A percentile compares a stretch with the other conserved stretches of the same genome.
Evolutionary conservation across 345 rosid species (phyloP).

Genomic region (Trapa incisa): DNA sequence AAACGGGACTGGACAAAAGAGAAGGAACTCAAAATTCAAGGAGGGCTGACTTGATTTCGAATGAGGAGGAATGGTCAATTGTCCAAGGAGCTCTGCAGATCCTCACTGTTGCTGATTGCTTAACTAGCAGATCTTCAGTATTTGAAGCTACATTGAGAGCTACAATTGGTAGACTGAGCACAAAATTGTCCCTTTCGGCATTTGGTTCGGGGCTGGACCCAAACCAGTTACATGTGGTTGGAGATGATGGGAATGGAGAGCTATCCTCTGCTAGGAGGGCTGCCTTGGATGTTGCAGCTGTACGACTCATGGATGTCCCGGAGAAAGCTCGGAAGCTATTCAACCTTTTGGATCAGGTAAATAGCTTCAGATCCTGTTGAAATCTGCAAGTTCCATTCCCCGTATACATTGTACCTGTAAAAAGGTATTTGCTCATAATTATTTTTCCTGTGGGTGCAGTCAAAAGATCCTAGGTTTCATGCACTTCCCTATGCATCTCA

Average conservation of each 20-base stretch:
- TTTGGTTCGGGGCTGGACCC: slow-evolving; percentile 68
- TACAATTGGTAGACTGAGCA: slow-evolving; percentile 78
- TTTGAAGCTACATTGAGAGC: slow-evolving; percentile 94
- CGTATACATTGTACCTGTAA: neutral
- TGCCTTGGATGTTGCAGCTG: slow-evolving; percentile 78
- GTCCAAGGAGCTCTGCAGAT: slow-evolving; percentile 93
- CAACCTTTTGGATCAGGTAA: slow-evolving; percentile 84
- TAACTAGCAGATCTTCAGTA: slow-evolving; percentile 85
- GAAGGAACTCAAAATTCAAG: slow-evolving; percentile 53
- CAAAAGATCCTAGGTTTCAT: slow-evolving; percentile 95
- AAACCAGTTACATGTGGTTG: slow-evolving; percentile 39
- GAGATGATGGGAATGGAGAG: slow-evolving; percentile 39
- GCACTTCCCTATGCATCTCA: slow-evolving; percentile 86
- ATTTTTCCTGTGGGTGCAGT: slow-evolving; percentile 32
- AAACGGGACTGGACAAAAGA: slow-evolving; percentile 45
- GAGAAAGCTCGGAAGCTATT: slow-evolving; percentile 76
- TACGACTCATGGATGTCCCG: slow-evolving; percentile 72
- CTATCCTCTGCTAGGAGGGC: slow-evolving; percentile 57
- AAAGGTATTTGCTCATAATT: neutral
- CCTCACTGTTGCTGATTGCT: slow-evolving; percentile 90
- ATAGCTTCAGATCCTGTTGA: neutral
- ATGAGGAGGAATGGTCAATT: slow-evolving; percentile 98
- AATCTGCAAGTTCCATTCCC: neutral
- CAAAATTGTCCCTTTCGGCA: slow-evolving; percentile 63
- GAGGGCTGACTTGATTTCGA: slow-evolving; percentile 53